Base-by-base conservation (phyloP, 2,329 filamentous ascomycete genomes). In the Cladophialophora exuberans region DNA sequence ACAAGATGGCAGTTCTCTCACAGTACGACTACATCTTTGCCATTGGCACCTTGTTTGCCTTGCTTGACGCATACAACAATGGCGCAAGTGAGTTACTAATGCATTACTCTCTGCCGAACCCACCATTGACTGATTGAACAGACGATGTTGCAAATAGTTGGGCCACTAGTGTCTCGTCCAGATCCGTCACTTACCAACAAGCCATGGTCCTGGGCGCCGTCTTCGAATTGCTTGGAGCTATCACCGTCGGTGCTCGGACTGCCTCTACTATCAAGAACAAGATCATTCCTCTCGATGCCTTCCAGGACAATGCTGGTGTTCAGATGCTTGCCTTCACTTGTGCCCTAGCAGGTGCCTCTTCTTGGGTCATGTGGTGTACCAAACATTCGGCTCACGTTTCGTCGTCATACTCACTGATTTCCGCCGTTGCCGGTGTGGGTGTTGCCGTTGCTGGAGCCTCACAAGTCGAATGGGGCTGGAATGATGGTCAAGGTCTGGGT, bases 61-160 rank as follows among this genome's bases (percentile, higher is more conserved):
- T 89, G 71, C 83, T 90, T 44, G 87, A 90, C 73, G 87, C 87
- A 58, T 89, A 79, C 80, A 90, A 90, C 80, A 90, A 89, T 70
- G 87, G 87, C 70, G 87, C 87, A 65, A 89, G 86, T 89, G 75
- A 73, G 84, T 82, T 31, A 15, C 28, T 23, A 13, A 11, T 31
- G 23, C 23, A 11, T 30, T 13, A 5, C 7, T n/a, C 4, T 20
- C 13, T 6, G 31, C 41, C 30, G 17, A 15, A 18, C 6, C 22
- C 17, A 18, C 15, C 26, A 38, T n/a, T 49, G 23, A 52, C 44
- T 26, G 38, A 22, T 54, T n/a, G 22, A 17, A 7, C 26, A 87
- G 84, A 91, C 72, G 89, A 92, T 87, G 88, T 93, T 54, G 88
- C 89, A 67, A 93, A 93, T 74, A 77, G 88, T 46, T 92, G 87